These are phyloP conservation scores for Hapsidospora chrysogenum DNA, from an alignment of 495 filamentous ascomycete genomes.

Conservation along the genomic window DNA sequence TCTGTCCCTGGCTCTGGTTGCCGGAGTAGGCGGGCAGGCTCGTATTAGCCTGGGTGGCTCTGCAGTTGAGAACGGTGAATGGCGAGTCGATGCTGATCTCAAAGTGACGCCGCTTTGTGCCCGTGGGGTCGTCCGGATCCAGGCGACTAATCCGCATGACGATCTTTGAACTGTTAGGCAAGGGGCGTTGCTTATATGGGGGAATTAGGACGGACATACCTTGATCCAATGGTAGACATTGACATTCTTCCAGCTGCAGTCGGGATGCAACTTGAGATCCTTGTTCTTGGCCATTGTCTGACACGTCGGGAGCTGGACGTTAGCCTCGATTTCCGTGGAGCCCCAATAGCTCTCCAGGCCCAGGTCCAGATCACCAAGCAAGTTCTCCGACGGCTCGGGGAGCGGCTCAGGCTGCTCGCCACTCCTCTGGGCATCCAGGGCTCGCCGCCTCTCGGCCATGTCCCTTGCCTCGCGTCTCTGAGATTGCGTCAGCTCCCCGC, in stretches of 20 bases:
- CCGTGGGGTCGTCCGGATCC: constrained; percentile 59
- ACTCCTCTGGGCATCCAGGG: constrained; percentile 16
- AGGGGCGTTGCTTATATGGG: constrained; percentile 3
- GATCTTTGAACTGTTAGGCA: constrained; percentile 43
- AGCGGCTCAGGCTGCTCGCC: constrained; percentile 18
- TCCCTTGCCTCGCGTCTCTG: constrained; percentile 24
- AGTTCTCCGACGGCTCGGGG: constrained; percentile 40
- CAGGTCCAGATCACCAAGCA: constrained; percentile 64
- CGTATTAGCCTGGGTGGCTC: constrained; percentile 81
- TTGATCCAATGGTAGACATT: constrained; percentile 99
- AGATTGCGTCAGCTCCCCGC: constrained; percentile 47
- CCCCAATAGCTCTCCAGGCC: constrained; percentile 50
- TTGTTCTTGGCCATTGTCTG: constrained; percentile 74
- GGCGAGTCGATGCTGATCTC: constrained; percentile 98
- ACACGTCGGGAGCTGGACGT: constrained; percentile 84
- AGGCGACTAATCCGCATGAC: constrained; percentile 87
- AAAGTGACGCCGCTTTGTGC: constrained; percentile 77
- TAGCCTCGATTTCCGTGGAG: constrained; percentile 95
- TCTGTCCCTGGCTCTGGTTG: constrained; percentile 30
- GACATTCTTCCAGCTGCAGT: constrained; percentile 91
- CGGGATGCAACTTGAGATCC: constrained; percentile 61
- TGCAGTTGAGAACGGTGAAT: constrained; percentile 89
- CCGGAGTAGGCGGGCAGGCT: constrained; percentile 71
- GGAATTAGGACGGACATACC: too few species aligned
- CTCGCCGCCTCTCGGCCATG: constrained; percentile 20